These are phyloP conservation scores for Radiomyces spectabilis DNA, from an alignment of 192 early-diverging fungal species.

Conservation along the genomic window DNA sequence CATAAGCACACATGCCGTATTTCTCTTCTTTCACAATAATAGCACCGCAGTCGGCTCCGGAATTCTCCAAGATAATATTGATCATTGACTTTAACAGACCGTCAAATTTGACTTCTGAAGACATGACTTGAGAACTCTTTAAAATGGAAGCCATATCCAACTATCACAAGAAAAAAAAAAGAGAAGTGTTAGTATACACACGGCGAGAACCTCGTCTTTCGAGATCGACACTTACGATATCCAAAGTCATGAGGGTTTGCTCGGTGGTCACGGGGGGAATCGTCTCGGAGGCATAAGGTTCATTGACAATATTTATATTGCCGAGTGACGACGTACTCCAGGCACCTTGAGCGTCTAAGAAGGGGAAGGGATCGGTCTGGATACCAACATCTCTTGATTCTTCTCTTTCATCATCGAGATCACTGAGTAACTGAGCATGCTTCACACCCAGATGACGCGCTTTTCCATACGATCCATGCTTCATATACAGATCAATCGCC, in stretches of 20 bases:
- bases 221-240: conserved; percentile 8
- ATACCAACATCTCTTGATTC: conserved; percentile 8
- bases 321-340: conserved; percentile 13
- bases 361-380: conserved; percentile 23
- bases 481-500: conserved; percentile 9
- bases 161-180: neutral
- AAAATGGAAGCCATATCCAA: conserved; percentile 26
- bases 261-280: conserved; percentile 17
- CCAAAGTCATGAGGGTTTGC: conserved; percentile 18
- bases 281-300: conserved; percentile 6
- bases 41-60: conserved; percentile 24
- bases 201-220: too few relatives aligned
- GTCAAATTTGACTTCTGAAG: conserved; percentile 29
- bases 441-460: conserved; percentile 12
- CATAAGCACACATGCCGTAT: conserved; percentile 24
- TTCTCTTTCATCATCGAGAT: conserved; percentile 14
- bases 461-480: conserved; percentile 22
- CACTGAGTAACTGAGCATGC: conserved; percentile 1
- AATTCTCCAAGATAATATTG: conserved; percentile 28
- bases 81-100: conserved; percentile 28
- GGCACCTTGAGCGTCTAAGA: conserved; percentile 8
- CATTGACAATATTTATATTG: conserved; percentile 3
- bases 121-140: conserved; percentile 28
- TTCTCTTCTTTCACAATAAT: conserved; percentile 29
- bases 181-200: neutral